These are phyloP conservation scores for Glycyrrhiza uralensis DNA, from an alignment of 306 rosid species.

Conservation along the genomic window DNA sequence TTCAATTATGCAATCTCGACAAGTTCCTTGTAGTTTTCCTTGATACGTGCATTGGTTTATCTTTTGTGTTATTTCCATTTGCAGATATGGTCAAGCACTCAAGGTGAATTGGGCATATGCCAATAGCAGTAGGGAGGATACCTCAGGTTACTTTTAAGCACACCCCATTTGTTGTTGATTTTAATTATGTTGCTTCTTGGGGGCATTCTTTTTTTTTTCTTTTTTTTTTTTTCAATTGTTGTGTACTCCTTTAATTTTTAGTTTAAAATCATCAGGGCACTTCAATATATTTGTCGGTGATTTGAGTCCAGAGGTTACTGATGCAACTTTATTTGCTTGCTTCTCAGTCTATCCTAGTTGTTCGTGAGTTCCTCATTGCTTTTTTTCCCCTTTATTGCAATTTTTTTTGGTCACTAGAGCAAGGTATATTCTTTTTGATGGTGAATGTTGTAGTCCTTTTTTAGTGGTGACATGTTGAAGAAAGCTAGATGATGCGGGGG, in stretches of 20 bases:
- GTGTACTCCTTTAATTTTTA: conserved; percentile 41
- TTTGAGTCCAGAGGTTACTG: conserved; percentile 77
- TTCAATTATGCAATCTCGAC: conserved; percentile 4
- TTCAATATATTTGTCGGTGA: conserved; percentile 67
- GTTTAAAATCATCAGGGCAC: conserved; percentile 63
- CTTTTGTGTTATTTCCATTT: conserved; percentile 8
- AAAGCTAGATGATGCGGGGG: conserved; percentile 32
- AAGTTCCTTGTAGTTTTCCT: not conserved
- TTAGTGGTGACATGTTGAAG: conserved; percentile 26
- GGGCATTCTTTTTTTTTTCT: conserved; percentile 29
- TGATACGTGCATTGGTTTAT: not conserved
- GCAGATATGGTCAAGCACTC: conserved; percentile 59
- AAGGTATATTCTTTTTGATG: conserved; percentile 30
- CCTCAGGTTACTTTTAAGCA: conserved; percentile 50
- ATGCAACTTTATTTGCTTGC: conserved; percentile 71
- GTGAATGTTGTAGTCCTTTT: conserved; percentile 21
- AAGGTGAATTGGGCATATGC: conserved; percentile 73
- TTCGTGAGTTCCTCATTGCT: conserved; percentile 69
- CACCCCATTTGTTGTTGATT: conserved; percentile 14
- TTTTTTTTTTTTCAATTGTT: conserved; percentile 27
- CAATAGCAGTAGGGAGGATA: conserved; percentile 55
- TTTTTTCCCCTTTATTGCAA: conserved; percentile 23
- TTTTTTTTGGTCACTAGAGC: conserved; percentile 27
- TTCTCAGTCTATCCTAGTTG: conserved; percentile 74
- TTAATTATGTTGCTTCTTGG: conserved; percentile 33